Percentiles rank a stretch among this genome's conserved stretches.
Conservation (phyloP, 129 eudicot species). For the Flaveria linearis region DNA sequence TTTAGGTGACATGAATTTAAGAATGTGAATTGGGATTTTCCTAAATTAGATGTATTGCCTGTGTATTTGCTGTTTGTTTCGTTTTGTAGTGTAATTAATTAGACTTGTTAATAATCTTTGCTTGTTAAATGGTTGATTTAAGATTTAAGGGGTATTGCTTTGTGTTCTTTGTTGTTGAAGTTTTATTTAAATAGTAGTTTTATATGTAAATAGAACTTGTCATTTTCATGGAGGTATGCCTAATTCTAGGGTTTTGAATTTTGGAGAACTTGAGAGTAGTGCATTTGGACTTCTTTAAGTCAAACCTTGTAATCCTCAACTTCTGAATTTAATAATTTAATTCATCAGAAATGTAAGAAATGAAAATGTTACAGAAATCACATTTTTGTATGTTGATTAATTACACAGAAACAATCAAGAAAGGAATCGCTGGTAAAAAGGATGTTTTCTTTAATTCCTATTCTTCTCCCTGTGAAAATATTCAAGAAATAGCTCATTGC, state of each 20-base stretch:
- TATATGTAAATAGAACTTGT: constrained; percentile 15
- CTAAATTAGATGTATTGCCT: constrained; percentile 20
- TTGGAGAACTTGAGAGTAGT: not conserved
- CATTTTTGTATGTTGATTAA: constrained; percentile 7
- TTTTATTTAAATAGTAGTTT: not conserved
- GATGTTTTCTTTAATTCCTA: not conserved
- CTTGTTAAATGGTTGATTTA: constrained; percentile 16
- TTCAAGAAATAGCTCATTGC: not conserved
- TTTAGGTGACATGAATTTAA: not conserved
- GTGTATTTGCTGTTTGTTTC: constrained; percentile 11
- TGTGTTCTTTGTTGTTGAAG: constrained; percentile 14
- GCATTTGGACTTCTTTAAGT: constrained; percentile 17
- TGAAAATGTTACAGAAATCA: constrained; percentile 3
- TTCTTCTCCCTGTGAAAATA: not conserved
- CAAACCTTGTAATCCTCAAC: constrained; percentile 22
- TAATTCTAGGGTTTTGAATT: constrained; percentile 43
- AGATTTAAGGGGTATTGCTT: constrained; percentile 24
- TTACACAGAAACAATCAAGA: not conserved
- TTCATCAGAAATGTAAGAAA: not conserved
- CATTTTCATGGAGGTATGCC: constrained; percentile 25
- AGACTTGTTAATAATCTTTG: not conserved
- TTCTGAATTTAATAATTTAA: constrained; percentile 19
- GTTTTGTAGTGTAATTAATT: constrained; percentile 13
- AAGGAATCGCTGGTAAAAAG: constrained; percentile 1
- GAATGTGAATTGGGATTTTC: constrained; percentile 29